These are phyloP conservation scores for Amphirosellinia nigrospora DNA, from an alignment of 495 filamentous ascomycete genomes.

Conservation along the genomic window DNA sequence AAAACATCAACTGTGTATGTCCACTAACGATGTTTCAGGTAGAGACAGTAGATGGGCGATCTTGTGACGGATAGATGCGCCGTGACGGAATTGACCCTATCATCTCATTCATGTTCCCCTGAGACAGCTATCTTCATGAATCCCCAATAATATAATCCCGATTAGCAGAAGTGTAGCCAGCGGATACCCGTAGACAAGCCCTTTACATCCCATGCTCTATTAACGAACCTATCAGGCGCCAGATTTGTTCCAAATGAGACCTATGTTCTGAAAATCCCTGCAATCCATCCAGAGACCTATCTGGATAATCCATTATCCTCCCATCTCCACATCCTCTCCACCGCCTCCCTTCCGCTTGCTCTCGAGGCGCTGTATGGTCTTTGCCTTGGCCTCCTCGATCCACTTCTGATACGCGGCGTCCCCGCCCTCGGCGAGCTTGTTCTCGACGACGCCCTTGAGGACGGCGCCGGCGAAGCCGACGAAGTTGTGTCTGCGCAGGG, in stretches of 20 bases:
- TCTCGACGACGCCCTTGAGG: conserved; percentile 77
- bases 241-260: background rate
- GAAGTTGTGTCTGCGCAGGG: conserved; percentile 90
- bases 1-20: background rate
- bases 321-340: conserved; percentile 53
- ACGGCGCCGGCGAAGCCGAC: conserved; percentile 94
- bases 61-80: background rate
- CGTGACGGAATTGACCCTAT: background rate
- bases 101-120: background rate
- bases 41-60: background rate
- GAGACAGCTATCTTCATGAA: background rate
- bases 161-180: background rate
- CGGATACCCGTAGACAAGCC: background rate
- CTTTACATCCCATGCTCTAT: background rate
- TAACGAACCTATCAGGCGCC: background rate
- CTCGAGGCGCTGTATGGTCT: conserved; percentile 71
- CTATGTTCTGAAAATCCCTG: background rate
- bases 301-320: conserved; percentile 33
- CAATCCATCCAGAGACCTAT: background rate
- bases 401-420: conserved; percentile 74
- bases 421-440: conserved; percentile 66
- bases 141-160: background rate
- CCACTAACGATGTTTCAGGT: background rate
- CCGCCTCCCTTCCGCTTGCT: conserved; percentile 47
- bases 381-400: conserved; percentile 77